Base-by-base conservation (phyloP, 345 rosid species). In the Anastatica hierochuntica region DNA sequence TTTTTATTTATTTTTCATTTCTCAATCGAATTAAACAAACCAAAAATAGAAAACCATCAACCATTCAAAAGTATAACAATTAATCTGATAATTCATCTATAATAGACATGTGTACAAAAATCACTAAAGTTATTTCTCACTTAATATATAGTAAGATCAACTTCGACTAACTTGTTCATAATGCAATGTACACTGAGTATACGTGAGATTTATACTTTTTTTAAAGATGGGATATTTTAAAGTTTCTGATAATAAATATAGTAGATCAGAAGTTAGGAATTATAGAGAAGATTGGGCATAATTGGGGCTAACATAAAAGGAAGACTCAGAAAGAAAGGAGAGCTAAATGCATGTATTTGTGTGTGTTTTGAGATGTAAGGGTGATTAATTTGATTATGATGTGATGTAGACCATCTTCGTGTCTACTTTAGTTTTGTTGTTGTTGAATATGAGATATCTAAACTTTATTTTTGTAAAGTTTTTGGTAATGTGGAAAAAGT, bases 381-480 rank as follows among this genome's bases (percentile, higher is more conserved):
- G 24, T 72, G 66, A 68, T 70, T 72, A 67, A 67, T 62, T 69
- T 64, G 55, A 68, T 72, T 48, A 62, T 72, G 69, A 60, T 64
- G 54, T 65, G 64, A 42, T 56, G 61, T 56, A 64, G 29, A 52
- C 36, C 74, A 53, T 79, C 39, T 63, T 37, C 53, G 26, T 14
- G 19, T 4, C 49, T 50, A 35, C 58, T 65, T 65, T 65, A 49
- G 8, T 51, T 44, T 59, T 19, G 65, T 66, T 38, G 55, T 58
- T 37, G 60, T 36, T 37, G 57, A 52, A 52, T 37, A 59, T 59
- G 44, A 29, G 13, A 14, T 50, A 43, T 58, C 24, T 50, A 36
- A 24, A 66, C 42, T 45, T 39, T 60, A 21, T 8, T 51, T 58
- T 51, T 44, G 7, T 18, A 17, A 47, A 26, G 6, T 13, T 34